Evolutionary conservation across 2,329 filamentous ascomycete species (phyloP), one percentile per base, ranked within the genome.

Genomic region (Colletotrichum australisinense): DNA sequence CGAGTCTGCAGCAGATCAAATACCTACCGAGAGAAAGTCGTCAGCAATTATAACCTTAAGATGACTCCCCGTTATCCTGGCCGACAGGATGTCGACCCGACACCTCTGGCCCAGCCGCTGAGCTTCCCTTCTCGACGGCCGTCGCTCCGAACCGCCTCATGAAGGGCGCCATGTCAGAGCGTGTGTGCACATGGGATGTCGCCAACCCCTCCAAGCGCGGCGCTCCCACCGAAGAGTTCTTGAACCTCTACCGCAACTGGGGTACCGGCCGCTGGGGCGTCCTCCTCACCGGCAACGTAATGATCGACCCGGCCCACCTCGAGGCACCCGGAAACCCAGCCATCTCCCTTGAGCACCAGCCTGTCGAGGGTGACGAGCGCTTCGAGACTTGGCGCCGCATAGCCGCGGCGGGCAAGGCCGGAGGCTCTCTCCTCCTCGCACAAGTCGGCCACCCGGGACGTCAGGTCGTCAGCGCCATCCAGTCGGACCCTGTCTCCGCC

Each of bases 91-190:
- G 67, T 22, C 32, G 28, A 52, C 49, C 35, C 60, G 16, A 22
- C 57, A 9, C 46, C 57, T 72, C 79, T 90, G 16, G 85, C 79
- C 12, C 76, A 84, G 75, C 86, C 87, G 8, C 81, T 90, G 49
- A 78, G 82, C 16, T 88, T 88, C 73, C 82, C 32, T 88, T 88
- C 78, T 88, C 87, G 52, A 85, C 86, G 63, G 85, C 83, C 65
- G 87, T 86, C 1, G 91, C 91, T 1, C 87, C 86, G 38, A 93
- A 93, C 78, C 85, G 90, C n/a, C 90, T 93, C 77, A 80, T 93
- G 75, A 93, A 93, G 80, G 90, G 84, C 4, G 88, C 92, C 55
- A 92, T 93, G 91, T 89, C 88, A 1, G 92, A 93, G 79, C 84
- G 87, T 7, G 82, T 93, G 16, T 89, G 90, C 0, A 89, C 87